Evolutionary conservation across 2,329 filamentous ascomycete genomes (phyloP), one percentile per base, ranked within the genome.

Genomic region (Podosphaera xanthii): DNA sequence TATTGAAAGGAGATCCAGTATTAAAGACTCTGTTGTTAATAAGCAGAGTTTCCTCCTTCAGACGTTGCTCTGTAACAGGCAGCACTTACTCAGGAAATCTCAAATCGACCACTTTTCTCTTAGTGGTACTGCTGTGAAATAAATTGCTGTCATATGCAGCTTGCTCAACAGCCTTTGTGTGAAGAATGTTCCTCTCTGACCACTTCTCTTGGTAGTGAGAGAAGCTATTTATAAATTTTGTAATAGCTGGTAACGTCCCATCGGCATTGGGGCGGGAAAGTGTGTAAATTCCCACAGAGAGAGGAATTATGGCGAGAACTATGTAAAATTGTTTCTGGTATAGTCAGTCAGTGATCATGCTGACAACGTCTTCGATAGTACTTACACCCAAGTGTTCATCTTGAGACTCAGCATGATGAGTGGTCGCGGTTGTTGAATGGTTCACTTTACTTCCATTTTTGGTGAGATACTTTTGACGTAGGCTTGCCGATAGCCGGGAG

Each of bases 41-140:
- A 33, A 52, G 49, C 33, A 52, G n/a, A 44, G 10, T 44, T 1
- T 44, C 33, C 30, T 31, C 49, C 5, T 31, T 3, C 10, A 46
- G 14, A 22, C 6, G 8, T 31, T 31, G 30, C 22, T 33, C 22
- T n/a, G 40, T 10, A 52, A 49, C 8, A 6, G 12, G 54, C 35
- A 58, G 48, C 59, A 77, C 81, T 62, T 77, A 86, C 82, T 86
- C 82, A 40, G 78, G 80, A 65, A 77, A 81, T 67, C 71, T 77
- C 69, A 85, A 69, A 30, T 80, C 74, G 52, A 80, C 71, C 64
- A 74, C 69, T 54, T 66, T 66, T 59, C 71, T 72, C 63, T 73
- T 70, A 31, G 71, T 66, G 22, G 14, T 35, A 59, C 71, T 69
- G 60, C 71, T 73, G 36, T 75, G 72, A 68, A 83, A 83, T 64